Percentiles rank a stretch among this genome's conserved stretches.
phyloP scores from a whole-genome alignment of 2,329 filamentous ascomycete species.

The Aquanectria penicillioides region DNA sequence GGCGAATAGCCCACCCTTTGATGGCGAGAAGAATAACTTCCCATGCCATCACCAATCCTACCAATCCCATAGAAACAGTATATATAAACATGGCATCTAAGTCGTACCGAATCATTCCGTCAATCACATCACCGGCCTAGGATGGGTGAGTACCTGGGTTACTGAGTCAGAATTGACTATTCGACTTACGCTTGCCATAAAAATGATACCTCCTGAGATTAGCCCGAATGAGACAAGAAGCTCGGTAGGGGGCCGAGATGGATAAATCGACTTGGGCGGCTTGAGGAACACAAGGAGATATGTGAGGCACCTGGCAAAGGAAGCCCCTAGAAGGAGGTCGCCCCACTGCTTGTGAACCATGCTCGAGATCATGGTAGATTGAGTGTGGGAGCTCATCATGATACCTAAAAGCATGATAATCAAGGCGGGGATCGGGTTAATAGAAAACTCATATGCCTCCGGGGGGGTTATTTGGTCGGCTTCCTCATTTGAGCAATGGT shows the following conservation, averaged over 20 bases:
- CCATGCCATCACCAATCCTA: conserved; percentile 87
- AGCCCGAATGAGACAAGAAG: conserved; percentile 88
- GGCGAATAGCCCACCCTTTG: conserved; percentile 83
- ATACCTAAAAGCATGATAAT: conserved; percentile 88
- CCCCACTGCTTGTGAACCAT: conserved; percentile 98
- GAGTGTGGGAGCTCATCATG: conserved; percentile 96
- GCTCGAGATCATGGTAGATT: conserved; percentile 82
- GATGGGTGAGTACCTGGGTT: conserved; percentile 25
- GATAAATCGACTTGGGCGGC: conserved; percentile 82
- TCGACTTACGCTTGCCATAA: conserved; percentile 84
- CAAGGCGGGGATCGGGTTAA: conserved; percentile 89
- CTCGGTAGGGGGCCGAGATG: conserved; percentile 89
- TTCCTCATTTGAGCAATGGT: conserved; percentile 55
- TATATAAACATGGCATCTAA: conserved; percentile 95
- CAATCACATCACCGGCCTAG: conserved; percentile 78
- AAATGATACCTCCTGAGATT: conserved; percentile 86
- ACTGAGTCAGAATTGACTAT: not conserved
- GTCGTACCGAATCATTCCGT: conserved; percentile 78
- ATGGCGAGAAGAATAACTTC: conserved; percentile 79
- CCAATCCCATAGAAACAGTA: conserved; percentile 85
- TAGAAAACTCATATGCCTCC: conserved; percentile 75
- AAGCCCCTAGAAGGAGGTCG: conserved; percentile 81
- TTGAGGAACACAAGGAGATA: conserved; percentile 84
- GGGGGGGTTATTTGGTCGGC: conserved; percentile 65
- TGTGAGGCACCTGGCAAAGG: conserved; percentile 79